Percentiles rank a stretch among this genome's conserved stretches.
Evolutionary conservation across 2,329 filamentous ascomycete genomes (phyloP).

Genomic region (Pyrenophora tritici-repentis): DNA sequence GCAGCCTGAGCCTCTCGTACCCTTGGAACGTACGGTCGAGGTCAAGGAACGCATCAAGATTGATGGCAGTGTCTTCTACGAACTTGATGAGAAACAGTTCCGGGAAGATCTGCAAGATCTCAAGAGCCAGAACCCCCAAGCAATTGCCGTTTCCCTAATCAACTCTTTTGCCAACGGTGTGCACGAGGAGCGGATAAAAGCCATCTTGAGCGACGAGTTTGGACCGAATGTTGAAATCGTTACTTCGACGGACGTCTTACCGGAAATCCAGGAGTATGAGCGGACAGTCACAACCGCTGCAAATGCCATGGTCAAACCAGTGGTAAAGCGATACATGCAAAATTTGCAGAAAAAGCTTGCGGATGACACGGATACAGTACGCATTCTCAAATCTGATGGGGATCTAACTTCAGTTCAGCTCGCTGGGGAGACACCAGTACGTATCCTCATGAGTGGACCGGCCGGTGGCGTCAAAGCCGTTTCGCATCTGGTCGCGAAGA

Average conservation of each 20-base stretch:
- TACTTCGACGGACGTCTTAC: conserved; percentile 53
- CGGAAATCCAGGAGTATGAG: conserved; percentile 57
- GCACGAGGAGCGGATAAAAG: conserved; percentile 50
- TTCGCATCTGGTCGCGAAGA: conserved; percentile 53
- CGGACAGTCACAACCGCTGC: conserved; percentile 55
- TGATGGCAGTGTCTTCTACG: conserved; percentile 48
- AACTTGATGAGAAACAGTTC: conserved; percentile 49
- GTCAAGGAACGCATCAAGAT: conserved; percentile 53
- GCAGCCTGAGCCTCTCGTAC: conserved; percentile 55
- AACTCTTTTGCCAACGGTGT: conserved; percentile 54
- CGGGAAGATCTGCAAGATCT: conserved; percentile 47
- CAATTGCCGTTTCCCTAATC: conserved; percentile 54
- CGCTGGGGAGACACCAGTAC: conserved; percentile 55
- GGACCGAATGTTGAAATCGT: conserved; percentile 52
- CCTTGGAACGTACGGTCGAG: conserved; percentile 55
- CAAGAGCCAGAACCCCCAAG: conserved; percentile 50
- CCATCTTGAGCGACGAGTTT: conserved; percentile 51
- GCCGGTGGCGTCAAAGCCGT: conserved; percentile 58
- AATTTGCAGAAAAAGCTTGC: conserved; percentile 49
- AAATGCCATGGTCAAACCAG: conserved; percentile 56
- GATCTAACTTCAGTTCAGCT: conserved; percentile 54
- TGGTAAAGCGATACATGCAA: conserved; percentile 54
- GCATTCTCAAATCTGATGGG: conserved; percentile 57
- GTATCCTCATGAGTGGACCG: conserved; percentile 56
- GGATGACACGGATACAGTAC: conserved; percentile 52